Percentiles rank a stretch among this genome's conserved stretches.
Evolutionary conservation across 371 early-diverging fungal species (phyloP).

Genomic region (Mortierella sp.): DNA sequence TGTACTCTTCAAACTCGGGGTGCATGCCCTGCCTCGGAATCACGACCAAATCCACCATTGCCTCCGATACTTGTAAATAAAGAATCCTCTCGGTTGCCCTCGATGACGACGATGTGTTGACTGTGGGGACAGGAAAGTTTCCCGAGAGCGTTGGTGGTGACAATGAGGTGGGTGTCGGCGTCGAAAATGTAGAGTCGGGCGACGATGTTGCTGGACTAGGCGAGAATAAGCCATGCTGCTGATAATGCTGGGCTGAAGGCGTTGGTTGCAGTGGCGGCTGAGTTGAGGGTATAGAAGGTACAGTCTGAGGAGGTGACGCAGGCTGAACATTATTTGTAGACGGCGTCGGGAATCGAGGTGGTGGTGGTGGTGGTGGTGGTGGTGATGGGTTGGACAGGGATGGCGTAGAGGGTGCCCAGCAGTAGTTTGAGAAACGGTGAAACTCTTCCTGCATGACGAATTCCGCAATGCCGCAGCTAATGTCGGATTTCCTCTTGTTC

Average conservation of each 20-base stretch:
- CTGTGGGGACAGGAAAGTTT: constrained; percentile 17
- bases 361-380: constrained; percentile 11
- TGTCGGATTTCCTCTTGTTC: constrained; percentile 49
- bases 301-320: not conserved
- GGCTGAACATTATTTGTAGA: constrained; percentile 2
- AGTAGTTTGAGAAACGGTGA: constrained; percentile 77
- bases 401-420: constrained; percentile 65
- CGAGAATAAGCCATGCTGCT: not conserved
- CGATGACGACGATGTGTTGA: not conserved
- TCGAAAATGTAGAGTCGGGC: not conserved
- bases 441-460: constrained; percentile 89
- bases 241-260: not conserved
- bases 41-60: constrained; percentile 67
- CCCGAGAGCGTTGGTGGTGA: constrained; percentile 10
- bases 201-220: constrained; percentile 3
- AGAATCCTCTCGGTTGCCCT: constrained; percentile 64
- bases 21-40: constrained; percentile 66
- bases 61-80: constrained; percentile 76
- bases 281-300: constrained; percentile 1
- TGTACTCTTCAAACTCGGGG: constrained; percentile 61
- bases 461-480: constrained; percentile 77
- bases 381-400: constrained; percentile 1
- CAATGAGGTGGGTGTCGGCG: constrained; percentile 9
- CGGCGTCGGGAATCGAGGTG: not conserved
- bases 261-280: constrained; percentile 7